Evolutionary conservation across 805 yeast genomes (phyloP), one percentile per base, ranked within the genome.

Genomic region (Ascoidea rubescens): DNA sequence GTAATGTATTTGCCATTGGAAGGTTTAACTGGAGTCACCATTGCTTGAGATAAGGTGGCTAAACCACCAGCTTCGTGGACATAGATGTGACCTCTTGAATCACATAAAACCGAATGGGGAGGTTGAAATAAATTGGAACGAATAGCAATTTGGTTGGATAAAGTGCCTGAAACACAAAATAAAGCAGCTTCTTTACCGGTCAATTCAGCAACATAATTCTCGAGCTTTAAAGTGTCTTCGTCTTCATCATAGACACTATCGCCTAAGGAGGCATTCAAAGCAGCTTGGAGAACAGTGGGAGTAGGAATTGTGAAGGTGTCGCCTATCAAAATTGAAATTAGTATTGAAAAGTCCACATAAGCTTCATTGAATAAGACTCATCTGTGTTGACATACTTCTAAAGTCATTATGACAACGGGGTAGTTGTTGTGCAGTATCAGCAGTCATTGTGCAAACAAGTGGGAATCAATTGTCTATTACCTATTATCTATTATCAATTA

Each of bases 281-380:
- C 79, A 48, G 88, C 80, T 53, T 75, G 72, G 17, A 84, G 63
- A 91, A 89, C 87, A 46, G 77, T 71, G 42, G 71, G 69, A 0
- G 96, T 79, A 28, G 97, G 97, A 10, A 86, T 84, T 4, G 96
- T 89, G 74, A 88, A 87, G 1, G 97, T 90, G 65, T 90, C 98
- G 60, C 91, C 75, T 64, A 82, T 71, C 58, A 78, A 72, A 57
- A 21, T 21, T 3, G 28, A 21, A 21, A 21, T 21, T 21, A 21
- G 28, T 21, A 21, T 21, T 21, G 28, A 21, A 21, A 21, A 21
- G 28, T 21, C 28, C 28, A 21, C 28, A 21, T 21, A 21, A 21
- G 28, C 28, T 21, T 21, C 28, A 21, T 21, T 21, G 28, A 21
- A 21, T 3, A 21, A 3, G 28, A 21, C 28, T 21, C 28, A 21